Evolutionary conservation across 2,329 filamentous ascomycete species (phyloP).

Genomic region (Rhexocercosporidium sp.): DNA sequence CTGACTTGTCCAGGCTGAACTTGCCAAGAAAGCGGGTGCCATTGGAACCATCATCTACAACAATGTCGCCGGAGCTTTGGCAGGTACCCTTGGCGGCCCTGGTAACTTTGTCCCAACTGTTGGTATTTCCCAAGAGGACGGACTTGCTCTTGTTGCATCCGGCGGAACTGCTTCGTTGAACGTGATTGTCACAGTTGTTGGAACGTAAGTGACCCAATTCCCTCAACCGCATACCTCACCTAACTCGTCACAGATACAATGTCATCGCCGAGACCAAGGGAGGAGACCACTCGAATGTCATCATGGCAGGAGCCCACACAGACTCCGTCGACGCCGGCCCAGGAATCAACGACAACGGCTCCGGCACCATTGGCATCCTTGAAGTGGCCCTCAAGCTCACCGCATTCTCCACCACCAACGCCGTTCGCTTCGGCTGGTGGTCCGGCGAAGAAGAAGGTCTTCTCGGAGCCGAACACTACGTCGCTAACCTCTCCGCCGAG

Average conservation of each 20-base stretch:
- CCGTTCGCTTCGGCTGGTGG: slow-evolving; percentile 71
- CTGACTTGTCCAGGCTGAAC: slow-evolving; percentile 55
- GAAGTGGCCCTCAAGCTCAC: slow-evolving; percentile 64
- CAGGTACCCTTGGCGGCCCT: slow-evolving; percentile 69
- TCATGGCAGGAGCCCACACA: slow-evolving; percentile 68
- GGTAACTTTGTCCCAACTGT: slow-evolving; percentile 51
- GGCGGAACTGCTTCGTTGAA: slow-evolving; percentile 20
- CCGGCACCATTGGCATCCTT: slow-evolving; percentile 52
- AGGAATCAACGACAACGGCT: slow-evolving; percentile 46
- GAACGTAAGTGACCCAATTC: slow-evolving; percentile 1
- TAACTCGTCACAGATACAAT: slow-evolving; percentile 45
- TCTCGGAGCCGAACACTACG: slow-evolving; percentile 66
- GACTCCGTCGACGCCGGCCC: slow-evolving; percentile 66
- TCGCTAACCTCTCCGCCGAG: slow-evolving; percentile 53
- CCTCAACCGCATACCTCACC: background rate
- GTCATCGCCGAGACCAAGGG: slow-evolving; percentile 64
- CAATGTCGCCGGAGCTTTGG: slow-evolving; percentile 61
- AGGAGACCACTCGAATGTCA: slow-evolving; percentile 65
- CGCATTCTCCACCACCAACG: slow-evolving; percentile 63
- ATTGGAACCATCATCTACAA: slow-evolving; percentile 76
- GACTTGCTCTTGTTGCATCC: slow-evolving; percentile 24
- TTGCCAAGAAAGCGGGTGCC: slow-evolving; percentile 71
- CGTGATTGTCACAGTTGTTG: slow-evolving; percentile 5
- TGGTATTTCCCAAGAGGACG: slow-evolving; percentile 50
- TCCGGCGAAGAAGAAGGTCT: slow-evolving; percentile 68